phyloP scores from a whole-genome alignment of 805 yeast species.

The Torulaspora delbrueckii region DNA sequence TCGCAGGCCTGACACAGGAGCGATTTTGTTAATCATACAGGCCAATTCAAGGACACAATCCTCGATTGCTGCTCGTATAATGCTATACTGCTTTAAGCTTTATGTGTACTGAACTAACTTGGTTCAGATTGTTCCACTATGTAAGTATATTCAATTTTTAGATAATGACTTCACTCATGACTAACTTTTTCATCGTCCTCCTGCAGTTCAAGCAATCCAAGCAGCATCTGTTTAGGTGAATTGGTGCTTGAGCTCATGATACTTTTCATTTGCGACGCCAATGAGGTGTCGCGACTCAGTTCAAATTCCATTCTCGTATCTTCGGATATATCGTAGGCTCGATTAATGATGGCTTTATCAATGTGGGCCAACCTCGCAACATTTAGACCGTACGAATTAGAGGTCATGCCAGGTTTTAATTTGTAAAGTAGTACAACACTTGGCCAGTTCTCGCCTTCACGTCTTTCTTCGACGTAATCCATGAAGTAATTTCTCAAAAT shows the following conservation, averaged over 20 bases:
- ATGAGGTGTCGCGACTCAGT: slow-evolving; percentile 3
- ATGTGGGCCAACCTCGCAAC: slow-evolving; percentile 76
- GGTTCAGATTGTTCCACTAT: neutral
- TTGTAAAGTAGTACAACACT: slow-evolving; percentile 51
- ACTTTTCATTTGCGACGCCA: slow-evolving; percentile 9
- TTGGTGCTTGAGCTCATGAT: slow-evolving; percentile 1
- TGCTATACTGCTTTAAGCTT: no score
- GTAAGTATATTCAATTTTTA: neutral
- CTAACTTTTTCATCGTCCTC: neutral
- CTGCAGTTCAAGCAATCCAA: slow-evolving; percentile 2
- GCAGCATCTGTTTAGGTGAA: slow-evolving; percentile 4
- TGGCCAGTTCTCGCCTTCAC: slow-evolving; percentile 35
- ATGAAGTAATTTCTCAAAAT: slow-evolving; percentile 61
- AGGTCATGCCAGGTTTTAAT: slow-evolving; percentile 45
- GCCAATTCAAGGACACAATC: no score
- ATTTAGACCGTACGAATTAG: slow-evolving; percentile 75
- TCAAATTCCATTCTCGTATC: slow-evolving; percentile 13
- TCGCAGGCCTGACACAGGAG: neutral
- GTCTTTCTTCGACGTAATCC: slow-evolving; percentile 51
- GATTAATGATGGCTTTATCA: slow-evolving; percentile 41
- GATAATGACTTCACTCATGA: neutral
- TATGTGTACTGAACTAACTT: no score
- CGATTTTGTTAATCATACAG: no score
- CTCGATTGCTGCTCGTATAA: no score
- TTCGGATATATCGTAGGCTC: slow-evolving; percentile 39